Evolutionary conservation across 345 rosid genomes (phyloP).

Genomic region (Aethionema arabicum): DNA sequence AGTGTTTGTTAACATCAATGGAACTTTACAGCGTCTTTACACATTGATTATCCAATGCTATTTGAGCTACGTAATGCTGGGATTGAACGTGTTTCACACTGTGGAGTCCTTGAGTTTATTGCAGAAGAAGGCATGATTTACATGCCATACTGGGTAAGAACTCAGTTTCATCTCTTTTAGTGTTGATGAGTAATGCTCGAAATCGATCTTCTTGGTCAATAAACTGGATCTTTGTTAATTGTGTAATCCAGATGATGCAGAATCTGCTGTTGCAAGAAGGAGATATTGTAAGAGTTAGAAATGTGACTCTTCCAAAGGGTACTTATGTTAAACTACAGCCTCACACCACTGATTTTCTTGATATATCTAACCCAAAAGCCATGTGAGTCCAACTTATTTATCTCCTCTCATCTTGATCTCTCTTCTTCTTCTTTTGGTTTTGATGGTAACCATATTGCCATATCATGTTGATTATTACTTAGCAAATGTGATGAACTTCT

Average conservation of each 20-base stretch:
- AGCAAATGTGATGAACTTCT: slow-evolving; percentile 7
- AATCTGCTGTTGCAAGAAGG: slow-evolving; percentile 94
- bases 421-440: too few relatives aligned
- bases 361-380: slow-evolving; percentile 97
- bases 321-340: slow-evolving; percentile 95
- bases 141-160: slow-evolving; percentile 94
- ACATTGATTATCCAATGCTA: slow-evolving; percentile 97
- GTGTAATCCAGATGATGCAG: slow-evolving; percentile 87
- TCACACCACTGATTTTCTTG: slow-evolving; percentile 90
- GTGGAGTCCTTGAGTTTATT: slow-evolving; percentile 96
- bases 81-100: slow-evolving; percentile 84
- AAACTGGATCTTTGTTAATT: slow-evolving; percentile 9
- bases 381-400: slow-evolving; percentile 54
- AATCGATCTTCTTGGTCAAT: slow-evolving; percentile 11
- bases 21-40: slow-evolving; percentile 73
- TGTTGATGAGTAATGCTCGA: background rate
- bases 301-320: slow-evolving; percentile 95
- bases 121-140: slow-evolving; percentile 99
- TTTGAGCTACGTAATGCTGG: slow-evolving; percentile 85
- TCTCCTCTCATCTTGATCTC: background rate
- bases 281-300: slow-evolving; percentile 79
- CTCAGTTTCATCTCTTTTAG: background rate
- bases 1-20: background rate
- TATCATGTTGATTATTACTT: slow-evolving; percentile 7
- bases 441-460: too few relatives aligned